Conservation (phyloP, 1,139 yeast species). For the Pichia sp. region DNA sequence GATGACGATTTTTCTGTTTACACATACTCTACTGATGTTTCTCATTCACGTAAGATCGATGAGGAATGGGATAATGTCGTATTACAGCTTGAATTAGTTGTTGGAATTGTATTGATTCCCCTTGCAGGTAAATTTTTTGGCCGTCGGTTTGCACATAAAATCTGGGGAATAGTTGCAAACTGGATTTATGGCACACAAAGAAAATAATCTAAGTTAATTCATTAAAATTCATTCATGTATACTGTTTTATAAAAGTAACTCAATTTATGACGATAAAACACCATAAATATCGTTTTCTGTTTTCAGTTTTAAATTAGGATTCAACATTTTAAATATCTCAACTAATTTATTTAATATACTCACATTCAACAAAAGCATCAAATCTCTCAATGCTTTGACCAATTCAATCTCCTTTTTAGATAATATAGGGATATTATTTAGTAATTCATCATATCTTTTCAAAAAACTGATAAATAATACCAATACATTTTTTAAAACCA, state of each 20-base stretch:
- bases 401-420: background rate
- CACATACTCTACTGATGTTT: conserved; percentile 20
- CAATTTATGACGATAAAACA: background rate
- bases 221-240: no score
- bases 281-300: conserved; percentile 17
- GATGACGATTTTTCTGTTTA: conserved; percentile 21
- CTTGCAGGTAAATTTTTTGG: conserved; percentile 68
- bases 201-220: background rate
- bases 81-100: conserved; percentile 50
- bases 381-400: conserved; percentile 13
- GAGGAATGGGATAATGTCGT: conserved; percentile 78
- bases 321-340: conserved; percentile 21
- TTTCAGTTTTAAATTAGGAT: conserved; percentile 17
- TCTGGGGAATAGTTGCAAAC: conserved; percentile 32
- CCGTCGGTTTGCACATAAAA: conserved; percentile 46
- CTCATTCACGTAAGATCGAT: conserved; percentile 38
- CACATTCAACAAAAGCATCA: conserved; percentile 24
- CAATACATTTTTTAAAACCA: conserved; percentile 26
- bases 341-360: conserved; percentile 25
- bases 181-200: conserved; percentile 13
- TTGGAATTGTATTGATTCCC: conserved; percentile 58
- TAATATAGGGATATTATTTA: background rate
- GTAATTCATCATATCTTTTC: conserved; percentile 14
- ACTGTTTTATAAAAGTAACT: no score
- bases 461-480: conserved; percentile 22